These are phyloP conservation scores for Lipomyces spencermartinsiae DNA, from an alignment of 805 yeast species.

Conservation along the genomic window DNA sequence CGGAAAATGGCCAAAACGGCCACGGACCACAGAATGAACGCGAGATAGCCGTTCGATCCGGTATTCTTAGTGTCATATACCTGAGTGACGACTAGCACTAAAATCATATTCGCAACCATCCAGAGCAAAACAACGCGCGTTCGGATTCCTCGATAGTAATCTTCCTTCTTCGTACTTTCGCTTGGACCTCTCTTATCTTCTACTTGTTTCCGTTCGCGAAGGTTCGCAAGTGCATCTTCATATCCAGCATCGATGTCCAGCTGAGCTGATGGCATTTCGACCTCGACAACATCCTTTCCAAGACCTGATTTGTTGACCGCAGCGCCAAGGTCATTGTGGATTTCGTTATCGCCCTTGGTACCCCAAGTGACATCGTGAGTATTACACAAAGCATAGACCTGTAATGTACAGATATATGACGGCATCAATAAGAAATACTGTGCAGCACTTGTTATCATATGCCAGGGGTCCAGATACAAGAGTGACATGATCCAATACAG, in stretches of 20 bases:
- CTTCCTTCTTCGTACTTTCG: constrained; percentile 58
- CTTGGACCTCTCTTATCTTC: constrained; percentile 45
- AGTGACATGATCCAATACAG: constrained; percentile 81
- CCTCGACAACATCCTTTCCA: constrained; percentile 83
- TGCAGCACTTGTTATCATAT: constrained; percentile 79
- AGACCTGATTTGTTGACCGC: constrained; percentile 77
- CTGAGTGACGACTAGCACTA: constrained; percentile 87
- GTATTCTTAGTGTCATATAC: constrained; percentile 73
- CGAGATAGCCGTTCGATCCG: constrained; percentile 67
- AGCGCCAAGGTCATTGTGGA: constrained; percentile 71
- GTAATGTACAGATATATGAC: constrained; percentile 87
- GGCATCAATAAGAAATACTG: constrained; percentile 93
- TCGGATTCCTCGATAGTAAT: constrained; percentile 92
- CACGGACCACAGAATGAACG: constrained; percentile 85
- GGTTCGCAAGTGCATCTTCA: constrained; percentile 72
- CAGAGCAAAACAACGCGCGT: constrained; percentile 95
- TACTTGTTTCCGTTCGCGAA: constrained; percentile 61
- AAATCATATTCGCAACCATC: constrained; percentile 80
- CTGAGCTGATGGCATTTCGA: constrained; percentile 73
- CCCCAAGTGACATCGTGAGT: constrained; percentile 99
- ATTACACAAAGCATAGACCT: constrained; percentile 95
- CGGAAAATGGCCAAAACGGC: constrained; percentile 83
- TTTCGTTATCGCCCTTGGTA: constrained; percentile 90
- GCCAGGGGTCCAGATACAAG: constrained; percentile 95
- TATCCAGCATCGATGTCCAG: constrained; percentile 82